Percentiles rank a stretch among this genome's conserved stretches.
Conservation (phyloP, 306 rosid species). For the Canavalia ensiformis region DNA sequence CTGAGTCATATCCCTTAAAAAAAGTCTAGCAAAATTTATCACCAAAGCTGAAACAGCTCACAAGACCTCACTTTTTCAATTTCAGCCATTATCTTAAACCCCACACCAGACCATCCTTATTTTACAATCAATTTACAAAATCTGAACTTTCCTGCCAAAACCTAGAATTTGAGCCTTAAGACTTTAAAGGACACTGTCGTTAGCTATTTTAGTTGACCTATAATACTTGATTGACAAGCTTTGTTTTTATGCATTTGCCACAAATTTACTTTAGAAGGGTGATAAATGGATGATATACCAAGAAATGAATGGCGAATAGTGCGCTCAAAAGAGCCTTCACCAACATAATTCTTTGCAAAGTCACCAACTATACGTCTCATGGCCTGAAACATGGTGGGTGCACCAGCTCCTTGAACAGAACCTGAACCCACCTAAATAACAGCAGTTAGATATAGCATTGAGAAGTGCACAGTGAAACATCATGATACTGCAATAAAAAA, state of each 20-base stretch:
- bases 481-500: slow-evolving; percentile 13
- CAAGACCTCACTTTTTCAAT: slow-evolving; percentile 2
- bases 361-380: slow-evolving; percentile 84
- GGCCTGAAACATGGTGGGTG: slow-evolving; percentile 98
- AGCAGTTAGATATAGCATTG: slow-evolving; percentile 48
- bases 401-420: slow-evolving; percentile 99
- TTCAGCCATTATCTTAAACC: slow-evolving; percentile 1
- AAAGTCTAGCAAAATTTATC: slow-evolving; percentile 3
- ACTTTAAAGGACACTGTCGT: slow-evolving; percentile 2
- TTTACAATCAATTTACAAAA: slow-evolving; percentile 10
- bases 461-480: slow-evolving; percentile 29
- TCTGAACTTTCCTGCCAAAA: slow-evolving; percentile 5
- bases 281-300: slow-evolving; percentile 63
- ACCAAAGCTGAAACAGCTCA: not conserved
- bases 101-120: slow-evolving; percentile 1
- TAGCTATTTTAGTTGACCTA: slow-evolving; percentile 11
- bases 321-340: slow-evolving; percentile 90
- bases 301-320: slow-evolving; percentile 91
- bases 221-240: slow-evolving; percentile 1
- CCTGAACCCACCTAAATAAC: slow-evolving; percentile 91
- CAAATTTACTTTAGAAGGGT: slow-evolving; percentile 31
- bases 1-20: not conserved
- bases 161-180: slow-evolving; percentile 3
- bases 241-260: slow-evolving; percentile 20
- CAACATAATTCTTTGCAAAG: slow-evolving; percentile 61